Evolutionary conservation across 345 rosid genomes (phyloP).

Genomic region (Heritiera littoralis): DNA sequence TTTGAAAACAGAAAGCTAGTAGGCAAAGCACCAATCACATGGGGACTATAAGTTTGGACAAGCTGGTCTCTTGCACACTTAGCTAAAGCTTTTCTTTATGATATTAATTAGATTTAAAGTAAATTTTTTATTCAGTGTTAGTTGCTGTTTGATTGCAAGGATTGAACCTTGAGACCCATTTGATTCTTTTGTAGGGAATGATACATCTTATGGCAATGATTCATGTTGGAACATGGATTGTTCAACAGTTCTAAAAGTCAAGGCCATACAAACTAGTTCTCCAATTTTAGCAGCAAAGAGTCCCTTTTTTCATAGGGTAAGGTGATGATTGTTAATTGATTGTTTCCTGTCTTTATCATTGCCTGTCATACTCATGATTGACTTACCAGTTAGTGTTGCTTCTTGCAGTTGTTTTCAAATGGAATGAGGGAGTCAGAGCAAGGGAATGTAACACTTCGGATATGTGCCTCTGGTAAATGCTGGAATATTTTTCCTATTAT

Average conservation of each 20-base stretch:
- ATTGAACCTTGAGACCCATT: neutral
- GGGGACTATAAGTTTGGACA: neutral
- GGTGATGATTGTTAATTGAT: neutral
- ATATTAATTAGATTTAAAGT: neutral
- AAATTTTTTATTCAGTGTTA: neutral
- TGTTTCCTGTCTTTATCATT: constrained; percentile 9
- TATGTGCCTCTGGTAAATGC: constrained; percentile 65
- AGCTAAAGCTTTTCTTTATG: neutral
- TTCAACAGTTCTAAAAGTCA: constrained; percentile 45
- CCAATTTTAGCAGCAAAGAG: constrained; percentile 73
- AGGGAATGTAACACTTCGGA: constrained; percentile 56
- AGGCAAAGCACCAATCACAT: neutral
- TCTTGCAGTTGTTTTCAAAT: constrained; percentile 64
- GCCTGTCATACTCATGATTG: neutral
- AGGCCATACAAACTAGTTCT: constrained; percentile 62
- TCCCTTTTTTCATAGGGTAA: constrained; percentile 70
- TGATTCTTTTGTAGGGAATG: constrained; percentile 38
- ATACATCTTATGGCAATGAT: constrained; percentile 29
- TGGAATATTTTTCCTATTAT: neutral
- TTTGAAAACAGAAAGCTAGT: neutral
- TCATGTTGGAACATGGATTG: constrained; percentile 41
- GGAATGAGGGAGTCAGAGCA: constrained; percentile 74
- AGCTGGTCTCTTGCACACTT: neutral
- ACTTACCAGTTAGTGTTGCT: constrained; percentile 3
- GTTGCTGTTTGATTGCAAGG: constrained; percentile 1